These are phyloP conservation scores for Hyaloscypha finlandica DNA, from an alignment of 495 filamentous ascomycete genomes.

Conservation along the genomic window DNA sequence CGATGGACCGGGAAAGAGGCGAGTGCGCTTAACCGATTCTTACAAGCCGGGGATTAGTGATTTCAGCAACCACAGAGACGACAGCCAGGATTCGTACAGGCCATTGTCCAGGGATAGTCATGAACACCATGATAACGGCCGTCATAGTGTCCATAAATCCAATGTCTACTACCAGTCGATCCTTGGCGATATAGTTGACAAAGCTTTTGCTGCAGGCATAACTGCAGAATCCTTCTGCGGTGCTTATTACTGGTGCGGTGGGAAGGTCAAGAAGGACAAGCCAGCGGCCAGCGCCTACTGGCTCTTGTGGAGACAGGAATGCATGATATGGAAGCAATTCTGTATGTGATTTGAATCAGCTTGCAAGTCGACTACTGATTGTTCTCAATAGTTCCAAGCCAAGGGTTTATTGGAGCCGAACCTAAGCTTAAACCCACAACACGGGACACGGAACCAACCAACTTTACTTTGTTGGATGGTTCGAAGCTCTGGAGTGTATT, in stretches of 20 bases:
- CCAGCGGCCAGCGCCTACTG: background rate
- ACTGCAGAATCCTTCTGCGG: background rate
- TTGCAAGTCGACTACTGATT: background rate
- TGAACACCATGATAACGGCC: background rate
- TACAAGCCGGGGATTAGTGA: background rate
- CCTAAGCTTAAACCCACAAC: background rate
- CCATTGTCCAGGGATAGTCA: background rate
- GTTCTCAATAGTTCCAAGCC: background rate
- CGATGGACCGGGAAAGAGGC: background rate
- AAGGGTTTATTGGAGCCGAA: background rate
- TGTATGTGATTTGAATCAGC: background rate
- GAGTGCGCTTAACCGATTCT: too few relatives aligned
- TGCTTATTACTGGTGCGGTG: background rate
- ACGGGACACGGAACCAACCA: background rate
- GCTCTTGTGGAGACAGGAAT: conserved; percentile 4
- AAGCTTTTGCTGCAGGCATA: background rate
- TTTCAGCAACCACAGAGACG: background rate
- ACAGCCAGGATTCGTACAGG: background rate
- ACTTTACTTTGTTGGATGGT: background rate
- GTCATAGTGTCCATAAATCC: background rate
- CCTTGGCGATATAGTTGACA: background rate
- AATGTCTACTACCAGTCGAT: background rate
- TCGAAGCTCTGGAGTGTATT: background rate
- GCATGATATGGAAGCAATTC: conserved; percentile 12
- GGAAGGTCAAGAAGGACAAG: background rate